Evolutionary conservation across 352 stramenopile species (phyloP).

Genomic region (Phytopythium mirpurense): DNA sequence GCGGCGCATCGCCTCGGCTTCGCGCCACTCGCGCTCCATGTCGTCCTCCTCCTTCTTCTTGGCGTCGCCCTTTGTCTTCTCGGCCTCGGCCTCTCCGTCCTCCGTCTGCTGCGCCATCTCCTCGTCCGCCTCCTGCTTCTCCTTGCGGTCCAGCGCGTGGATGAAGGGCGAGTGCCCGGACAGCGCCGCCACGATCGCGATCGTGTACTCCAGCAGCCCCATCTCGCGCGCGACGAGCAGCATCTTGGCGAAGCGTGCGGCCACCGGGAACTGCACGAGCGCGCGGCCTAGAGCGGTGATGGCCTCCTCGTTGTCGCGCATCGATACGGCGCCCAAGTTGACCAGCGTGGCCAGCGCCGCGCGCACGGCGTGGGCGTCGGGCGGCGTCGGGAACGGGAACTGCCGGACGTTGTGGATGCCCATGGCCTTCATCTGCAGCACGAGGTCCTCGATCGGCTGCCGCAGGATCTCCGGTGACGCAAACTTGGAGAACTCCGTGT

Average conservation of each 20-base stretch:
- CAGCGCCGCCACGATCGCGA: slow-evolving; percentile 72
- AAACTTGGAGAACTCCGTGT: slow-evolving; percentile 92
- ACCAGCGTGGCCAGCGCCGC: slow-evolving; percentile 83
- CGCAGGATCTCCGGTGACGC: slow-evolving; percentile 87
- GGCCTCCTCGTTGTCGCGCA: slow-evolving; percentile 36
- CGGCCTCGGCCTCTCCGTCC: slow-evolving; percentile 17
- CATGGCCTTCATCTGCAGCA: slow-evolving; percentile 98
- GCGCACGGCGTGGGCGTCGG: slow-evolving; percentile 83
- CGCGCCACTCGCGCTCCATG: slow-evolving; percentile 68
- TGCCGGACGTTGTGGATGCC: slow-evolving; percentile 92
- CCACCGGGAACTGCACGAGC: slow-evolving; percentile 86
- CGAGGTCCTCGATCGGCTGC: slow-evolving; percentile 94
- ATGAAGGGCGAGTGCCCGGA: slow-evolving; percentile 78
- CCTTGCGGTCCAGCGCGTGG: slow-evolving; percentile 44
- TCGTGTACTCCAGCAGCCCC: slow-evolving; percentile 69
- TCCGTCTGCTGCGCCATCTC: slow-evolving; percentile 20
- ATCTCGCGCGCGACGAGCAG: slow-evolving; percentile 76
- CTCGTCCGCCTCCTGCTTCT: slow-evolving; percentile 28
- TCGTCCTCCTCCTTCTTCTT: slow-evolving; percentile 46
- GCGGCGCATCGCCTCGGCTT: slow-evolving; percentile 65
- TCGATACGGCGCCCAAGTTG: slow-evolving; percentile 64
- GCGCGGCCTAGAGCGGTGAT: slow-evolving; percentile 80
- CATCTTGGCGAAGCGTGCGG: slow-evolving; percentile 88
- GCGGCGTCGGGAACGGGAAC: slow-evolving; percentile 96
- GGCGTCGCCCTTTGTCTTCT: slow-evolving; percentile 17